Evolutionary conservation across 2,329 filamentous ascomycete species (phyloP), one percentile per base, ranked within the genome.

Genomic region (Neurospora crassa): DNA sequence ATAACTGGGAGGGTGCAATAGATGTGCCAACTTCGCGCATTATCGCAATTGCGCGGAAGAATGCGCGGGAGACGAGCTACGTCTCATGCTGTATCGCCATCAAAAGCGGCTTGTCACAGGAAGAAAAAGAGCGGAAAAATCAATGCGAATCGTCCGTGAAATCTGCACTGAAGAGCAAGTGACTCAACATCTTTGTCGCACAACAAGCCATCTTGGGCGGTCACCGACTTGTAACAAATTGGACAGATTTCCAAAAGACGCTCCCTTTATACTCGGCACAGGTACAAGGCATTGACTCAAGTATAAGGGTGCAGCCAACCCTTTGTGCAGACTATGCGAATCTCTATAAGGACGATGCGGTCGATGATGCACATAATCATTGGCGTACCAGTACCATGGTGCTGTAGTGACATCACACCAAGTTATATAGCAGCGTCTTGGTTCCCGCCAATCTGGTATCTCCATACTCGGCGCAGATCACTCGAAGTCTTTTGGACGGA

Each of bases 21-120:
- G 3, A 37, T 63, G 53, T 63, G 53, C 53, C 53, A n/a, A 29
- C 24, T 71, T 68, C 70, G 70, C 72, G 53, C 72, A 74, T 63
- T 69, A 70, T 75, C 73, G 74, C 74, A 74, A 74, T 72, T 74
- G 74, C 74, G 74, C 73, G 53, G 14, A 16, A 63, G 69, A 76
- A 43, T 74, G 74, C 74, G 74, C 73, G 53, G 16, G 29, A 63
- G 69, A 76, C 47, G 67, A 73, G 74, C 73, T 75, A 74, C 75
- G 75, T 75, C 71, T 75, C 72, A 74, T 75, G 72, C 73, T 69
- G 72, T 73, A 71, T 74, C 69, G 71, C 74, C 73, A 70, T 74
- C 47, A 72, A 72, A 70, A 73, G 70, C 67, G 68, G 45, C 69
- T 53, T 63, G 11, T 34, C 53, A 63, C 53, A 63, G 12, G 7